These are phyloP conservation scores for Chlamydomonas incerta DNA, from an alignment of 139 green algal genomes.

Conservation along the genomic window DNA sequence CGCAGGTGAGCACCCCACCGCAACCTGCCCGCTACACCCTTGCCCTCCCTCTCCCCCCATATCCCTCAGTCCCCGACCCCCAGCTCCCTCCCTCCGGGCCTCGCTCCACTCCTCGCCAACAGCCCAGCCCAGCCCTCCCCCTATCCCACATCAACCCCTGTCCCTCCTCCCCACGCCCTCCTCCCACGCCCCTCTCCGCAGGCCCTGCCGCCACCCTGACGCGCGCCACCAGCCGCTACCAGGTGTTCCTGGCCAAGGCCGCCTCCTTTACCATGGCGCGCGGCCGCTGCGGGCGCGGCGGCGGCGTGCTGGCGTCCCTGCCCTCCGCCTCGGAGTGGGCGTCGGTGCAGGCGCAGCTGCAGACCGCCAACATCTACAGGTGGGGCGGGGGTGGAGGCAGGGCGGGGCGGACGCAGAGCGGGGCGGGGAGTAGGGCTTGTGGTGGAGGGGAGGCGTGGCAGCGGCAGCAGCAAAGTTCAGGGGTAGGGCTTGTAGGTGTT, in stretches of 20 bases:
- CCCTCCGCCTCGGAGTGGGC: not conserved
- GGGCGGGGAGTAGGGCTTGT: no score
- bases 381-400: not conserved
- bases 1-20: no score
- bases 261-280: not conserved
- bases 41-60: no score
- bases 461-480: no score
- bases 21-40: not conserved
- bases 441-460: no score
- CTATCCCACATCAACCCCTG: no score
- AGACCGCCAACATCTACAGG: not conserved
- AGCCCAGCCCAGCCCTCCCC: no score
- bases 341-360: not conserved
- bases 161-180: not conserved
- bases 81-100: no score
- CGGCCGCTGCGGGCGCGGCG: slow-evolving; percentile 11
- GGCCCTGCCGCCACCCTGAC: not conserved
- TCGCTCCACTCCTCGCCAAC: no score
- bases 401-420: no score
- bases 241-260: not conserved
- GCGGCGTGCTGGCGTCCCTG: slow-evolving; percentile 4
- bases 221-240: not conserved
- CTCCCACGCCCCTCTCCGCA: not conserved
- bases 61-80: no score
- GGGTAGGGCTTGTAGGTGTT: no score